Percentiles rank a stretch among this genome's conserved stretches.
Evolutionary conservation across 2,329 filamentous ascomycete species (phyloP).

Genomic region (Colletotrichum tanaceti): DNA sequence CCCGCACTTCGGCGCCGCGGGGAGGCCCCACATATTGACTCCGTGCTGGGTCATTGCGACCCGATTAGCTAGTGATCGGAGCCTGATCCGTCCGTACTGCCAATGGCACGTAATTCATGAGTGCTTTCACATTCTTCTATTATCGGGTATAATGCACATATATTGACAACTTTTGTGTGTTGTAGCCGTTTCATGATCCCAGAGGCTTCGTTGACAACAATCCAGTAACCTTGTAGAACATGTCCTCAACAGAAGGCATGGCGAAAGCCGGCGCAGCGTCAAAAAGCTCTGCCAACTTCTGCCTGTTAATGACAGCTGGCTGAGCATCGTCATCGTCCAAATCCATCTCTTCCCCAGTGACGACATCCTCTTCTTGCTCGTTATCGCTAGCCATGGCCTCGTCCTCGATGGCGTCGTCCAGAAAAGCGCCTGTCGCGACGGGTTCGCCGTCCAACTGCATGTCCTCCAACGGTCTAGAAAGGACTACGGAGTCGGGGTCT

Average conservation of each 20-base stretch:
- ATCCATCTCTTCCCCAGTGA: constrained; percentile 59
- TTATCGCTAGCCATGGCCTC: constrained; percentile 57
- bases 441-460: constrained; percentile 55
- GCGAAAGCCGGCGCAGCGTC: constrained; percentile 76
- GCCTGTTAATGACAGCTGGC: constrained; percentile 72
- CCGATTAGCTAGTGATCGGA: background rate
- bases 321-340: constrained; percentile 63
- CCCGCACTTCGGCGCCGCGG: constrained; percentile 33
- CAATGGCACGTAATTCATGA: background rate
- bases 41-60: background rate
- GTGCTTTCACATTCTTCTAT: constrained; percentile 32
- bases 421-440: constrained; percentile 44
- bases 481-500: constrained; percentile 62
- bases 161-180: constrained; percentile 26
- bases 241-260: constrained; percentile 77
- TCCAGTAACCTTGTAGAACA: constrained; percentile 78
- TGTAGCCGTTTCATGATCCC: constrained; percentile 42
- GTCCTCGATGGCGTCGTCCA: constrained; percentile 49
- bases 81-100: background rate
- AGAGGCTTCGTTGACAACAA: constrained; percentile 70
- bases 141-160: constrained; percentile 41
- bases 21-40: background rate
- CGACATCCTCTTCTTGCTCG: constrained; percentile 52
- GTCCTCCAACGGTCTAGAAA: constrained; percentile 67
- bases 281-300: constrained; percentile 77